Evolutionary conservation across 345 rosid genomes (phyloP).

Genomic region (Leavenworthia alabamica): DNA sequence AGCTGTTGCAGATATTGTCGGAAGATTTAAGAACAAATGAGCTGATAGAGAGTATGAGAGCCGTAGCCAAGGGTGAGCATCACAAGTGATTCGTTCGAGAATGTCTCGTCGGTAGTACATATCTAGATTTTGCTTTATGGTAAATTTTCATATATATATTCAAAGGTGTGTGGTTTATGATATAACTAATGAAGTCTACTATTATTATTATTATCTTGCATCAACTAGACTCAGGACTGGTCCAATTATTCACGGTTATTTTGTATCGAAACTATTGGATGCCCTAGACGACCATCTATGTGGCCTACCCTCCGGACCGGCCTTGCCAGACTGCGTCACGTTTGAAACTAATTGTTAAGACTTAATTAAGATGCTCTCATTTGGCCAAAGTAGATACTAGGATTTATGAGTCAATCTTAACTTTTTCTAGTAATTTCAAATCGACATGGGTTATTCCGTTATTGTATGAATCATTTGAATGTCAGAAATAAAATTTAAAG

Average conservation of each 20-base stretch:
- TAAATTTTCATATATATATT: neutral
- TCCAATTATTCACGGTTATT: too few species aligned
- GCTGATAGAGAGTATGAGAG: slow-evolving; percentile 65
- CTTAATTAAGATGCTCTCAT: neutral
- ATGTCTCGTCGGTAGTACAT: slow-evolving; percentile 16
- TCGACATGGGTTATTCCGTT: neutral
- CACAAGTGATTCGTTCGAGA: slow-evolving; percentile 21
- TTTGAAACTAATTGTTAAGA: neutral
- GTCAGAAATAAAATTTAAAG: neutral
- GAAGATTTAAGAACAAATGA: slow-evolving; percentile 58
- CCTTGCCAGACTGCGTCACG: neutral
- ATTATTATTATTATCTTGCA: neutral
- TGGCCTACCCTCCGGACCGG: too few species aligned
- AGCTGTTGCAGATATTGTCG: slow-evolving; percentile 59
- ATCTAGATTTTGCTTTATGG: slow-evolving; percentile 5
- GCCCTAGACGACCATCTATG: too few species aligned
- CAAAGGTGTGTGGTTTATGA: neutral
- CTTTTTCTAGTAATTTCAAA: neutral
- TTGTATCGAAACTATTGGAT: too few species aligned
- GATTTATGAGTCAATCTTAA: neutral
- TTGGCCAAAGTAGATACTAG: too few species aligned
- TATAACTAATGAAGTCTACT: neutral
- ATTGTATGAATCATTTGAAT: neutral
- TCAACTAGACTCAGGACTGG: too few species aligned
- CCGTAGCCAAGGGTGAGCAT: slow-evolving; percentile 54